Evolutionary conservation across 2,329 filamentous ascomycete genomes (phyloP).

Genomic region (Xylaria sp.): DNA sequence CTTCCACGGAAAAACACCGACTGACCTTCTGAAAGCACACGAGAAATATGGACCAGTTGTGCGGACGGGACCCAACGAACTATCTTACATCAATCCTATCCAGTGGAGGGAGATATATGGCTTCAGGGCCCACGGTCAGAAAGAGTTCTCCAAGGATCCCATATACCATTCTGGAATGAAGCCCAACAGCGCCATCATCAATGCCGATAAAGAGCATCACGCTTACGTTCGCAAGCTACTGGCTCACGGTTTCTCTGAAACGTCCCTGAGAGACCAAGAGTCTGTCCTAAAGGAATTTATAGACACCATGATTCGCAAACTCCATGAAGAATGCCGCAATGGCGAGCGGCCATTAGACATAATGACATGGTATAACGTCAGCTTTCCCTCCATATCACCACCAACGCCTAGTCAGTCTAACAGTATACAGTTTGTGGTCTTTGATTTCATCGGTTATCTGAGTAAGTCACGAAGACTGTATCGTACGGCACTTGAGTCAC

Average conservation of each 20-base stretch:
- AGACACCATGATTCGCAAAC: conserved; percentile 23
- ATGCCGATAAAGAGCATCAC: conserved; percentile 13
- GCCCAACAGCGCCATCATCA: conserved; percentile 8
- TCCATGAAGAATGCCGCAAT: conserved; percentile 10
- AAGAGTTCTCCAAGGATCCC: conserved; percentile 24
- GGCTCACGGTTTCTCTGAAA: conserved; percentile 25
- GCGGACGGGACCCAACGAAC: conserved; percentile 21
- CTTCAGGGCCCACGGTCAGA: conserved; percentile 12
- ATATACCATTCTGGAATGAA: conserved; percentile 8
- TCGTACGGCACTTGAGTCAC: background rate
- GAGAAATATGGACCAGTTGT: conserved; percentile 26
- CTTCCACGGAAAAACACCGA: conserved; percentile 16
- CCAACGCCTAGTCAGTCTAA: background rate
- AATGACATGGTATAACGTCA: conserved; percentile 26
- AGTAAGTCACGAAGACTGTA: conserved; percentile 6
- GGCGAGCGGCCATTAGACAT: conserved; percentile 21
- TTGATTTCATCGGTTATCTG: conserved; percentile 27
- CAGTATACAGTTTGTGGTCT: conserved; percentile 12
- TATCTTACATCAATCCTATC: conserved; percentile 24
- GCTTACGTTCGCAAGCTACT: conserved; percentile 26
- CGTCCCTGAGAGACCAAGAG: conserved; percentile 20
- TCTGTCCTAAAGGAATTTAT: conserved; percentile 15
- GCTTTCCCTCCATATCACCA: background rate
- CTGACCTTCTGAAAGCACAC: conserved; percentile 21
- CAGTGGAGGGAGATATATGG: conserved; percentile 33